Evolutionary conservation across 225 moss, liverwort and hornwort genomes (phyloP).

Genomic region (Anthoceros angustus): DNA sequence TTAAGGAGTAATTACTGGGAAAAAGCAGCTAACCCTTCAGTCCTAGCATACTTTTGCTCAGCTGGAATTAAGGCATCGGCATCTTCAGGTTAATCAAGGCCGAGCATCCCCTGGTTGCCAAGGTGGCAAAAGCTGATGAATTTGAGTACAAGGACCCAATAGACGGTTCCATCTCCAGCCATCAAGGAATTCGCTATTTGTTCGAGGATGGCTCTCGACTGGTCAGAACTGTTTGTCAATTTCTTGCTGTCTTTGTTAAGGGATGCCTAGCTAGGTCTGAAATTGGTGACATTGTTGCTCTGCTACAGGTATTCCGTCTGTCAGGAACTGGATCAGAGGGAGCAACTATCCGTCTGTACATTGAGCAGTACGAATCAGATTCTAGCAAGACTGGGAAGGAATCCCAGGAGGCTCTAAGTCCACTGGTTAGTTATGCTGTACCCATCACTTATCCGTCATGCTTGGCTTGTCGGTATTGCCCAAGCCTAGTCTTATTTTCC

Average conservation of each 20-base stretch:
- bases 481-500: neutral
- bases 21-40: too few species aligned
- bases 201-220: constrained; percentile 95
- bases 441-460: neutral
- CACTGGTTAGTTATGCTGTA: constrained; percentile 41
- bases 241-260: neutral
- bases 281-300: neutral
- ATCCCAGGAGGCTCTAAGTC: constrained; percentile 65
- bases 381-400: constrained; percentile 63
- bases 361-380: constrained; percentile 83
- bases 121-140: constrained; percentile 67
- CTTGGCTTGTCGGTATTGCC: neutral
- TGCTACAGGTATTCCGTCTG: constrained; percentile 66
- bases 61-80: too few species aligned
- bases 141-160: constrained; percentile 98
- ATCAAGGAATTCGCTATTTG: constrained; percentile 93
- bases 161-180: constrained; percentile 76
- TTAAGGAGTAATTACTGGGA: too few species aligned
- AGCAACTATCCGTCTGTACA: constrained; percentile 85
- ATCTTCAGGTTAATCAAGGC: constrained; percentile 36
- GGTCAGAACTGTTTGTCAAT: constrained; percentile 20
- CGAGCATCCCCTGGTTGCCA: constrained; percentile 46
- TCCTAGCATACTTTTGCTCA: too few species aligned
- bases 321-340: constrained; percentile 97
- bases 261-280: neutral